Base-by-base conservation (phyloP, 768 basidiomycete genomes). In the Suillus lakei region DNA sequence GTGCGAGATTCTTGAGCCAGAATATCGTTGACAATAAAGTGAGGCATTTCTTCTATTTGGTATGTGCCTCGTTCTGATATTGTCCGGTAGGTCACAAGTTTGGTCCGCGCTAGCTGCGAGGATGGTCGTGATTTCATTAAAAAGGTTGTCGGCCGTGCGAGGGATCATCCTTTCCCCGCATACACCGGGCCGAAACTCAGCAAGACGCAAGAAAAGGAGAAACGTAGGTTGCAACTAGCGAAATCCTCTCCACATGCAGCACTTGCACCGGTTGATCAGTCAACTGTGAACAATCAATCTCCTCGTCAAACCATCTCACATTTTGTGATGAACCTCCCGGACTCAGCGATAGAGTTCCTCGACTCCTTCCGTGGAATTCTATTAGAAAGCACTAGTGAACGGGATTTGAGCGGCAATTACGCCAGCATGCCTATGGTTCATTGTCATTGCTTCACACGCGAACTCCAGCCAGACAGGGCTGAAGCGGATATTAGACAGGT, bases 241-340 rank as follows among this genome's bases (percentile, higher is more conserved):
- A 50, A 30, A 18, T 46, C 10, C 30, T 61, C 60, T 30, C 39
- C 55, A 32, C 26, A 64, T 55, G 50, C 53, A 53, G 30, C 46
- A n/a, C 23, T 48, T 58, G 26, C 38, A 54, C 60, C 4, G 4
- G 51, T 59, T 30, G 62, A 66, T 54, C 51, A 68, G 34, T 62
- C 30, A n/a, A 60, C 68, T 41, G 68, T 64, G 23, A 26, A 67
- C 4, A 63, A 61, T 23, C 26, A 69, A 51, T 79, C 76, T 9
- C 74, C 81, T 43, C 86, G 91, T 64, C 81, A 77, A 63, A 79
- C 84, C 51, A 88, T 98, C 68, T 79, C 87, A 15, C 97, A 98
- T 74, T 96, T 94, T 73, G 91, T 98, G n/a, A 97, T 99, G 96
- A 99, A 99, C 77, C 83, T 99, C 23, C 98, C 98, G 3, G 95